Percentiles rank a stretch among this genome's conserved stretches.
Evolutionary conservation across 352 stramenopile species (phyloP).

Genomic region (Phytophthora sansomeana): DNA sequence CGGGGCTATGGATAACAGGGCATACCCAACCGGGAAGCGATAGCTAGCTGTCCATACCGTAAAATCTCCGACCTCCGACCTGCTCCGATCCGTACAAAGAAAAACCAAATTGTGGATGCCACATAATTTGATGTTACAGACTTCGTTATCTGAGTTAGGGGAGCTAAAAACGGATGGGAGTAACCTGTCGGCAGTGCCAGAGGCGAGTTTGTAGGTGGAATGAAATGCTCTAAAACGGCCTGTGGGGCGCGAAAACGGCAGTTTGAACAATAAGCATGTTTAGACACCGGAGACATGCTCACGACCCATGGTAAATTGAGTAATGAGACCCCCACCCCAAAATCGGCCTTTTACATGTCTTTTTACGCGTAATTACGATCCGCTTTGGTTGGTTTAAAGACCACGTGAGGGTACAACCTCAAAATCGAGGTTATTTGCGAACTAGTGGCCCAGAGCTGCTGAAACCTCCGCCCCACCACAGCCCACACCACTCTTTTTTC

Average conservation of each 20-base stretch:
- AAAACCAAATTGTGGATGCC: neutral
- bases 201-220: neutral
- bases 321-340: neutral
- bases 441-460: no score
- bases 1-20: no score
- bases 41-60: no score
- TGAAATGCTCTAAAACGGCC: neutral
- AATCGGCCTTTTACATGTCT: slow-evolving; percentile 3
- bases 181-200: no score
- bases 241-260: slow-evolving; percentile 1
- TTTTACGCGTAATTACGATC: slow-evolving; percentile 11
- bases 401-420: neutral
- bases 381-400: neutral
- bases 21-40: no score
- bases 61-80: neutral
- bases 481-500: neutral
- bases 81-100: neutral
- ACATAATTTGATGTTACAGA: neutral
- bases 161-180: no score
- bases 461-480: no score
- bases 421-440: neutral
- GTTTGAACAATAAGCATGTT: neutral
- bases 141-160: no score
- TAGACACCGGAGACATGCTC: neutral
- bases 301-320: neutral